Conservation (phyloP, 1,139 yeast species). For the Taiozyma onychis region DNA sequence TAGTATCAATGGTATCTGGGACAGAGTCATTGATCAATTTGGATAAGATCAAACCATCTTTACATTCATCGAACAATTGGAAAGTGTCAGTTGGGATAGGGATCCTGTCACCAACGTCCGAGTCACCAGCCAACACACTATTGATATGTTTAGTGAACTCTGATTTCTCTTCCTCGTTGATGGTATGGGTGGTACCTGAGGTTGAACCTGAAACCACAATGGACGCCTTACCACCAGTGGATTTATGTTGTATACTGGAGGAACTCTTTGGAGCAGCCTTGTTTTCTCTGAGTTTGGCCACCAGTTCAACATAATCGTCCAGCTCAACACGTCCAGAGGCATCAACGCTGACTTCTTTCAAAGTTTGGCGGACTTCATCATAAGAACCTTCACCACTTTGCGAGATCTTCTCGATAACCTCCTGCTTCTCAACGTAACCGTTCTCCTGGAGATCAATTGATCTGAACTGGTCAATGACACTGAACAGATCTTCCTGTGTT, state of each 20-base stretch:
- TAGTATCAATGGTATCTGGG: constrained; percentile 96
- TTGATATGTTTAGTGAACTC: constrained; percentile 96
- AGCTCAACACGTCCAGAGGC: constrained; percentile 96
- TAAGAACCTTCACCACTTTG: constrained; percentile 76
- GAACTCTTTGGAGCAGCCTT: constrained; percentile 27
- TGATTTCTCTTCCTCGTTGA: constrained; percentile 93
- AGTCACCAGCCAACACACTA: constrained; percentile 85
- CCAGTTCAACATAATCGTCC: constrained; percentile 89
- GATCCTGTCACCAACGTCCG: constrained; percentile 74
- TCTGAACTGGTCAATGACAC: constrained; percentile 77
- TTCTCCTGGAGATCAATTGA: constrained; percentile 82
- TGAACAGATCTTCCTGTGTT: constrained; percentile 81
- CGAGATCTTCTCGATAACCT: constrained; percentile 78
- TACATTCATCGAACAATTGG: constrained; percentile 94
- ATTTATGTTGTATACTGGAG: constrained; percentile 35
- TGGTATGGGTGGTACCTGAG: constrained; percentile 93
- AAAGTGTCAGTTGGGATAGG: constrained; percentile 94
- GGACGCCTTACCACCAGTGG: constrained; percentile 49
- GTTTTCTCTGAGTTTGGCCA: constrained; percentile 59
- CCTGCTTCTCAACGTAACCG: constrained; percentile 95
- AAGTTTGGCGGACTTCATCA: constrained; percentile 90
- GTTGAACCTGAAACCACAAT: constrained; percentile 81
- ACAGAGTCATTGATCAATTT: constrained; percentile 95
- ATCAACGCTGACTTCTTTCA: constrained; percentile 86
- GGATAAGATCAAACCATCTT: constrained; percentile 90